A percentile compares a stretch with the other conserved stretches of the same genome.
phyloP scores from a whole-genome alignment of 345 rosid genomes.

The Corchorus olitorius region DNA sequence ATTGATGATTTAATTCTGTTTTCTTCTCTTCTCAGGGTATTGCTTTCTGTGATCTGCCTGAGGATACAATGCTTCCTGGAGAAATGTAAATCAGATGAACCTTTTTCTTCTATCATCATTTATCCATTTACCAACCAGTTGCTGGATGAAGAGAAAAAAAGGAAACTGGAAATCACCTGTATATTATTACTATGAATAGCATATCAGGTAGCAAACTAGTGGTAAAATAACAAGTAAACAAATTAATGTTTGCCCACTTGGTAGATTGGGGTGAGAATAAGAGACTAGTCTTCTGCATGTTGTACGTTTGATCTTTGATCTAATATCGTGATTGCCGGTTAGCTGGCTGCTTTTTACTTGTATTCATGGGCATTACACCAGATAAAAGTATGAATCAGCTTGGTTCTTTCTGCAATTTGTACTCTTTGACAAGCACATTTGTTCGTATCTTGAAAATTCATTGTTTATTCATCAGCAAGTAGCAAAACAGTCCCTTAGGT shows the following conservation, averaged over 20 bases:
- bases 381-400: neutral
- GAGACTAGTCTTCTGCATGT: neutral
- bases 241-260: neutral
- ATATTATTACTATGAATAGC: neutral
- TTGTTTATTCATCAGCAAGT: neutral
- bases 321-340: neutral
- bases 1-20: constrained; percentile 17
- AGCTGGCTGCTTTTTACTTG: neutral
- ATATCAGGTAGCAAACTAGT: neutral
- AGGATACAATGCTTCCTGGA: constrained; percentile 99
- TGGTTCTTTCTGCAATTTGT: neutral
- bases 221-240: neutral
- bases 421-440: neutral
- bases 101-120: constrained; percentile 12
- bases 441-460: neutral
- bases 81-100: constrained; percentile 60
- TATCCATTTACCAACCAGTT: constrained; percentile 16
- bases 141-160: constrained; percentile 13
- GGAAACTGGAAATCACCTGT: neutral
- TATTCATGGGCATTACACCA: neutral
- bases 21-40: constrained; percentile 64
- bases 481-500: neutral
- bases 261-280: neutral
- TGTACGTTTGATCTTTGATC: constrained; percentile 6
- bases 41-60: constrained; percentile 89